Evolutionary conservation across 192 early-diverging fungal genomes (phyloP).

Genomic region (Paraglomus brasilianum): DNA sequence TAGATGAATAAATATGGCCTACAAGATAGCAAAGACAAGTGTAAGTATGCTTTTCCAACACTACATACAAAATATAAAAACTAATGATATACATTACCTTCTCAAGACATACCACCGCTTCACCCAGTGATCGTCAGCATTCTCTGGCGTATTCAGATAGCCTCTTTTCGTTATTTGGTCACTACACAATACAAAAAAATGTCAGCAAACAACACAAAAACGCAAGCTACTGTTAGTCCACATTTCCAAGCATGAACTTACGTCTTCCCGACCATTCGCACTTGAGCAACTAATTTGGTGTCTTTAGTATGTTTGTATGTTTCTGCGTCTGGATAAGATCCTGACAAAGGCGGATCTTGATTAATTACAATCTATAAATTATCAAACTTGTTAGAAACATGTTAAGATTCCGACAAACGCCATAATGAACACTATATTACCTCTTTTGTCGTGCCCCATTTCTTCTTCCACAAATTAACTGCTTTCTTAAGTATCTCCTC

Average conservation of each 20-base stretch:
- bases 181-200: constrained; percentile 33
- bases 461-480: constrained; percentile 32
- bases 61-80: background rate
- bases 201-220: background rate
- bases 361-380: constrained; percentile 41
- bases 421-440: constrained; percentile 11
- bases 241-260: constrained; percentile 23
- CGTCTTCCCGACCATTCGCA: constrained; percentile 38
- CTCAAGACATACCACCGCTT: constrained; percentile 78
- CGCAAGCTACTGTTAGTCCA: background rate
- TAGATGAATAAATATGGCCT: constrained; percentile 83
- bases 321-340: constrained; percentile 33
- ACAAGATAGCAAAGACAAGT: constrained; percentile 30
- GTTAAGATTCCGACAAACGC: background rate
- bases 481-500: constrained; percentile 25
- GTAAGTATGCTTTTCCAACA: background rate
- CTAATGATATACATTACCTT: constrained; percentile 37
- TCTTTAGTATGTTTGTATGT: constrained; percentile 23
- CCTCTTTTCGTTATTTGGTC: constrained; percentile 53
- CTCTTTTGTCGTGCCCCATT: constrained; percentile 42
- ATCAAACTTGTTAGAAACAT: constrained; percentile 19
- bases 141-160: constrained; percentile 54
- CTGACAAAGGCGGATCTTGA: constrained; percentile 45
- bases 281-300: constrained; percentile 44
- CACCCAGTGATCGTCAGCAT: constrained; percentile 65